phyloP scores from a whole-genome alignment of 2,329 filamentous ascomycete genomes.

The Raffaelea ambrosiae region DNA sequence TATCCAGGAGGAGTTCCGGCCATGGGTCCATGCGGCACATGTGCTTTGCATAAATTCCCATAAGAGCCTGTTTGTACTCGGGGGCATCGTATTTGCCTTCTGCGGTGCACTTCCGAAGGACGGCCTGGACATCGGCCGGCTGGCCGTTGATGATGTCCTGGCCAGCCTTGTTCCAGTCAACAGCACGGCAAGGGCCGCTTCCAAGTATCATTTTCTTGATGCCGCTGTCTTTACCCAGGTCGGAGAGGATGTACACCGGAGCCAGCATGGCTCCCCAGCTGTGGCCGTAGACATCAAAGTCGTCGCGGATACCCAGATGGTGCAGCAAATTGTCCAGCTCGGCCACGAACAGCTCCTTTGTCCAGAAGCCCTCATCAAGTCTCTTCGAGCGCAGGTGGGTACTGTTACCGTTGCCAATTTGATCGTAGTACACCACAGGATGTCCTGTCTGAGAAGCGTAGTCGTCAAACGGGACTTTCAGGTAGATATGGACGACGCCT shows the following conservation, averaged over 20 bases:
- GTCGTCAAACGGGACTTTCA: constrained; percentile 25
- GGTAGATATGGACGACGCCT: constrained; percentile 35
- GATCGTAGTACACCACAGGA: constrained; percentile 45
- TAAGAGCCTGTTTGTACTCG: constrained; percentile 18
- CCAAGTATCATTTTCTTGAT: constrained; percentile 29
- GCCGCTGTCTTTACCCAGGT: constrained; percentile 16
- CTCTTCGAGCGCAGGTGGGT: constrained; percentile 37
- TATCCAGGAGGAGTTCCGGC: constrained; percentile 5
- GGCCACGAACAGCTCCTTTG: constrained; percentile 32
- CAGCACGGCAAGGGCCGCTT: constrained; percentile 19
- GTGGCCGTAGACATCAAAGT: constrained; percentile 37
- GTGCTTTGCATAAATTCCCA: constrained; percentile 19
- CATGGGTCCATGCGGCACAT: constrained; percentile 16
- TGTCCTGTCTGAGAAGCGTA: constrained; percentile 18
- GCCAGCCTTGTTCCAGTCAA: constrained; percentile 4
- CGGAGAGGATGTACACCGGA: constrained; percentile 28
- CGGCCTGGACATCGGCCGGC: constrained; percentile 15
- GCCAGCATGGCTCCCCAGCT: constrained; percentile 46
- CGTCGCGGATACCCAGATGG: constrained; percentile 26
- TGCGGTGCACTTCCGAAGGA: constrained; percentile 13
- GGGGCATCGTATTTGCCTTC: constrained; percentile 13
- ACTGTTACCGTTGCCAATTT: constrained; percentile 39
- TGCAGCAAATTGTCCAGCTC: constrained; percentile 40
- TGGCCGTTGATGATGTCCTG: constrained; percentile 4
- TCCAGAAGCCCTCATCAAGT: constrained; percentile 35